Base-by-base conservation (phyloP, 768 basidiomycete species). In the Lactifluus echinatus region DNA sequence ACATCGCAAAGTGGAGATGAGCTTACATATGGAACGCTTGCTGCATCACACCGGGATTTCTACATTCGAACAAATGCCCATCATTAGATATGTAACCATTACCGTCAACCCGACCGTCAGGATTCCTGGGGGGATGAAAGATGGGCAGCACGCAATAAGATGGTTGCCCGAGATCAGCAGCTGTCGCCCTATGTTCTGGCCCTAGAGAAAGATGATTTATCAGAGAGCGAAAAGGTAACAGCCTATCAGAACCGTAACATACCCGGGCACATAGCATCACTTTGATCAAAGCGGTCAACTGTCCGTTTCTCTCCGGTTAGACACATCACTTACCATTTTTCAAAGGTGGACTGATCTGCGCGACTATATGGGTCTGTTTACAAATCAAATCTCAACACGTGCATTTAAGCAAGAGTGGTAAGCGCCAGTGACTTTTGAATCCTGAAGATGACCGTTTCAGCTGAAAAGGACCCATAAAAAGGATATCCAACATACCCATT, bases 191-290 rank as follows among this genome's bases (percentile, higher is more conserved):
- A 54, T 83, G 82, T 61, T 84, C 80, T 0, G 74, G 68, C 11
- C 79, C 83, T 83, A n/a, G n/a, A n/a, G n/a, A n/a, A n/a, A n/a
- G n/a, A n/a, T n/a, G n/a, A n/a, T n/a, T n/a, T n/a, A n/a, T n/a
- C n/a, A n/a, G n/a, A n/a, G n/a, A n/a, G n/a, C n/a, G n/a, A n/a
- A n/a, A n/a, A n/a, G n/a, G n/a, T n/a, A n/a, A n/a, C n/a, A n/a
- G n/a, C n/a, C 19, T 31, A 31, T 34, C 12, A 7, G 34, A 4
- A 34, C 7, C 6, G 2, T 17, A 11, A 14, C 54, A 26, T 37
- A 79, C 81, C 81, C 55, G 69, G 57, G 56, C 81, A 81, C 76
- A 79, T 75, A 0, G 73, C 68, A 65, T 82, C 79, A 56, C 79
- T 80, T 42, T 21, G 53, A 10, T 4, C 24, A 52, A 43, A 37